phyloP scores from a whole-genome alignment of 2,329 filamentous ascomycete species.

The Talaromyces verruculosus region DNA sequence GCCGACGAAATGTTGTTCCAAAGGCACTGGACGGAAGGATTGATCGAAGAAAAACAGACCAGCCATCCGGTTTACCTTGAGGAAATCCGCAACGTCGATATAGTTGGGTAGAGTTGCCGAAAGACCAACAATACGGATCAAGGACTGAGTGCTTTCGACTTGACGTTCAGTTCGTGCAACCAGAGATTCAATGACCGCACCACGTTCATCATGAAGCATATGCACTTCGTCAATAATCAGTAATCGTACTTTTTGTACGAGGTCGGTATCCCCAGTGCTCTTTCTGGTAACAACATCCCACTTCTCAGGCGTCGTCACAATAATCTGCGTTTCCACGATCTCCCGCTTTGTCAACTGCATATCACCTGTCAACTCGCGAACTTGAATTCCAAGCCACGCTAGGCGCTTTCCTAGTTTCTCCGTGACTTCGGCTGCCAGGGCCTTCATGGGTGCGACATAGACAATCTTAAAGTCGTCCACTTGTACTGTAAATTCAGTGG shows the following conservation, averaged over 20 bases:
- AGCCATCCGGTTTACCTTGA: constrained; percentile 89
- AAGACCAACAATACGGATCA: constrained; percentile 93
- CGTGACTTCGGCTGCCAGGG: constrained; percentile 91
- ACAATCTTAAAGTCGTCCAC: constrained; percentile 95
- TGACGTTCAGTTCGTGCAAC: constrained; percentile 93
- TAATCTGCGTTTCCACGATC: constrained; percentile 93
- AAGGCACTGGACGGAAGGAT: constrained; percentile 90
- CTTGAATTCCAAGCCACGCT: constrained; percentile 88
- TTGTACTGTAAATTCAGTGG: constrained; percentile 77
- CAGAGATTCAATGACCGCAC: constrained; percentile 91
- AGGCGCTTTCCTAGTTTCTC: constrained; percentile 89
- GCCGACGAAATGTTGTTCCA: constrained; percentile 96
- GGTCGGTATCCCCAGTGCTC: constrained; percentile 92
- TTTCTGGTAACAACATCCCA: constrained; percentile 99
- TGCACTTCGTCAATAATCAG: constrained; percentile 99
- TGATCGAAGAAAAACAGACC: constrained; percentile 96
- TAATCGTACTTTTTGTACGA: constrained; percentile 94
- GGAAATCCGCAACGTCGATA: constrained; percentile 91
- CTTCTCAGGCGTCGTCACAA: constrained; percentile 97
- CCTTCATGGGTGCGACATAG: constrained; percentile 99
- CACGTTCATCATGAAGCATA: constrained; percentile 97
- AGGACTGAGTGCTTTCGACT: constrained; percentile 94
- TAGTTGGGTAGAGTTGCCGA: constrained; percentile 97
- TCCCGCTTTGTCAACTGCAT: constrained; percentile 98
- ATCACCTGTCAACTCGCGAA: constrained; percentile 92